A percentile compares a stretch with the other conserved stretches of the same genome.
Conservation (phyloP, 352 stramenopile genomes). For the Globisporangium camurandrum region DNA sequence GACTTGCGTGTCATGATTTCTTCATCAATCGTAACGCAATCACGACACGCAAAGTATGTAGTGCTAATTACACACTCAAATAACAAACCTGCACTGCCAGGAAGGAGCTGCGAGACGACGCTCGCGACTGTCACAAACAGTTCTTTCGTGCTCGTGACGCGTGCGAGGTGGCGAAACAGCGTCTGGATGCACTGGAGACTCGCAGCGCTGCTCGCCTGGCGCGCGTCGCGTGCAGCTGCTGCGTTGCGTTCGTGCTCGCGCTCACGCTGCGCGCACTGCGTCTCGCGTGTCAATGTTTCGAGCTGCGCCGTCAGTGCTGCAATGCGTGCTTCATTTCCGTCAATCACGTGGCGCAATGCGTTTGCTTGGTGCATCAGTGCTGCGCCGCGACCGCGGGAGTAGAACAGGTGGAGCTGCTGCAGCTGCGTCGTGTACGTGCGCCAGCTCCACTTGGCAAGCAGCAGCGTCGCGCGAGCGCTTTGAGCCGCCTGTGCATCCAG, state of each 20-base stretch:
- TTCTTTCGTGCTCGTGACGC: slow-evolving; percentile 24
- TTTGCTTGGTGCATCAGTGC: neutral
- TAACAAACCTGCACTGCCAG: slow-evolving; percentile 24
- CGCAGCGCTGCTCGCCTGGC: slow-evolving; percentile 4
- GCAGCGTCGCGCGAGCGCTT: slow-evolving; percentile 5
- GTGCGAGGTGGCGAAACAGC: slow-evolving; percentile 37
- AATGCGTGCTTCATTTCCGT: slow-evolving; percentile 2
- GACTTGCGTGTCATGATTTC: too few species aligned
- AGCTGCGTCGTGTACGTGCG: slow-evolving; percentile 30
- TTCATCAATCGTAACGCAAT: neutral
- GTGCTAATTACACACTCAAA: neutral
- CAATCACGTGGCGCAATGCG: neutral
- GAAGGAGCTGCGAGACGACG: slow-evolving; percentile 32
- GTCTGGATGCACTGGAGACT: slow-evolving; percentile 22
- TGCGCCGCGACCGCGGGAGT: slow-evolving; percentile 18
- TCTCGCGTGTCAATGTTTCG: neutral
- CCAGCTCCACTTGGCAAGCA: slow-evolving; percentile 40
- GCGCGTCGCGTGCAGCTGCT: slow-evolving; percentile 1
- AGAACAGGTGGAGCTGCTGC: slow-evolving; percentile 25
- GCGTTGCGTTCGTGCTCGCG: neutral
- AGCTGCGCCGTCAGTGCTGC: neutral
- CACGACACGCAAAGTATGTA: neutral
- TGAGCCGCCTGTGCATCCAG: neutral
- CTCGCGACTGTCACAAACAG: slow-evolving; percentile 33
- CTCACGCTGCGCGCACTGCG: neutral